A percentile compares a stretch with the other conserved stretches of the same genome.
Conservation (phyloP, 495 filamentous ascomycete genomes). For the Podospora didyma region DNA sequence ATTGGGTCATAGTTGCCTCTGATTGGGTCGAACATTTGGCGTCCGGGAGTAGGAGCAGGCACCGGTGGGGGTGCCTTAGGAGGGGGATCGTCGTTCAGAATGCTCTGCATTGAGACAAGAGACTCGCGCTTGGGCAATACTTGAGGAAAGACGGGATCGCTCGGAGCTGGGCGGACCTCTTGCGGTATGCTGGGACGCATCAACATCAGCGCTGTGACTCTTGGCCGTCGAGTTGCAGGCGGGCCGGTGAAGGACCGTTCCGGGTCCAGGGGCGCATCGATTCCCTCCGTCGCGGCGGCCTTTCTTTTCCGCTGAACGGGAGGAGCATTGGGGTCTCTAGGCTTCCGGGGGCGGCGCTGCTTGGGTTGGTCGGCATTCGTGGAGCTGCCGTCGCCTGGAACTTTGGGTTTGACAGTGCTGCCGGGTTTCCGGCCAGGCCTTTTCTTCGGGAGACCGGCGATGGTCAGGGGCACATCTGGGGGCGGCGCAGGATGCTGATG, state of each 20-base stretch:
- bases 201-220: constrained; percentile 36
- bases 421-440: constrained; percentile 52
- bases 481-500: constrained; percentile 17
- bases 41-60: constrained; percentile 16
- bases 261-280: constrained; percentile 20
- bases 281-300: constrained; percentile 30
- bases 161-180: constrained; percentile 23
- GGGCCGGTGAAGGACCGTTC: constrained; percentile 17
- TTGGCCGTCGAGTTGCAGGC: constrained; percentile 26
- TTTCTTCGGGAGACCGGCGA: constrained; percentile 43
- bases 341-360: constrained; percentile 50
- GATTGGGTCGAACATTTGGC: constrained; percentile 85
- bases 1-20: constrained; percentile 63
- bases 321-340: constrained; percentile 53
- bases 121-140: constrained; percentile 37
- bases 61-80: constrained; percentile 34
- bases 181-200: constrained; percentile 24
- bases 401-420: constrained; percentile 42
- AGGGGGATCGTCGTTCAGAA: constrained; percentile 46
- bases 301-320: constrained; percentile 51
- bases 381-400: constrained; percentile 38
- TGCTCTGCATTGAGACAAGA: constrained; percentile 42
- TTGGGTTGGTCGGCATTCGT: constrained; percentile 44
- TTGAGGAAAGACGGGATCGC: constrained; percentile 18
- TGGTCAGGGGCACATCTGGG: constrained; percentile 33